Conservation (phyloP, 139 green algal species). For the Eudorina sp. region DNA sequence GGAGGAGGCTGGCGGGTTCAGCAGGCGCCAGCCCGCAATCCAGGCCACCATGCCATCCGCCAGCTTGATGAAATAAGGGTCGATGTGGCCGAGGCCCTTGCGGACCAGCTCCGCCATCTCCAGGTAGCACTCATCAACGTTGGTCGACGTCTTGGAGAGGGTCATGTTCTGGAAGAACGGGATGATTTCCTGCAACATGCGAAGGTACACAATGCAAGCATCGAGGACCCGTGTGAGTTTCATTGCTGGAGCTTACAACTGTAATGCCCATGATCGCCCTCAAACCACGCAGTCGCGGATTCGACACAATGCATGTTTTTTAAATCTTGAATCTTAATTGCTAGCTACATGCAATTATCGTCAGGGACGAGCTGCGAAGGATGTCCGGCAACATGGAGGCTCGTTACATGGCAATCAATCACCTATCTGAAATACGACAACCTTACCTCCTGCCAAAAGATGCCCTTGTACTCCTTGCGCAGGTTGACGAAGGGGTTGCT, state of each 20-base stretch:
- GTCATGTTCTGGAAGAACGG: slow-evolving; percentile 91
- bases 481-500: slow-evolving; percentile 97
- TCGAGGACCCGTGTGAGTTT: no score
- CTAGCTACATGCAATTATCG: no score
- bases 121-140: slow-evolving; percentile 80
- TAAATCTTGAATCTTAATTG: no score
- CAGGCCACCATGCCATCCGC: slow-evolving; percentile 92
- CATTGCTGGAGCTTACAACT: no score
- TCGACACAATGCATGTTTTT: no score
- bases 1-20: slow-evolving; percentile 76
- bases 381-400: no score
- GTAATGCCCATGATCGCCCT: no score
- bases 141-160: slow-evolving; percentile 74
- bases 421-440: no score
- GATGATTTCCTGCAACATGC: slow-evolving; percentile 90
- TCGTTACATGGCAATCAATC: no score
- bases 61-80: slow-evolving; percentile 96
- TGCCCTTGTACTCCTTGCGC: slow-evolving; percentile 98
- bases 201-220: no score
- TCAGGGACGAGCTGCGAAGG: no score
- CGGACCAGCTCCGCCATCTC: slow-evolving; percentile 91
- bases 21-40: slow-evolving; percentile 85
- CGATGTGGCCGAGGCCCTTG: slow-evolving; percentile 85
- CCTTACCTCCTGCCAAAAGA: slow-evolving; percentile 93
- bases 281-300: no score